A percentile compares a stretch with the other conserved stretches of the same genome.
Conservation (phyloP, 441 rosid species). For the Mallotus japonicus region DNA sequence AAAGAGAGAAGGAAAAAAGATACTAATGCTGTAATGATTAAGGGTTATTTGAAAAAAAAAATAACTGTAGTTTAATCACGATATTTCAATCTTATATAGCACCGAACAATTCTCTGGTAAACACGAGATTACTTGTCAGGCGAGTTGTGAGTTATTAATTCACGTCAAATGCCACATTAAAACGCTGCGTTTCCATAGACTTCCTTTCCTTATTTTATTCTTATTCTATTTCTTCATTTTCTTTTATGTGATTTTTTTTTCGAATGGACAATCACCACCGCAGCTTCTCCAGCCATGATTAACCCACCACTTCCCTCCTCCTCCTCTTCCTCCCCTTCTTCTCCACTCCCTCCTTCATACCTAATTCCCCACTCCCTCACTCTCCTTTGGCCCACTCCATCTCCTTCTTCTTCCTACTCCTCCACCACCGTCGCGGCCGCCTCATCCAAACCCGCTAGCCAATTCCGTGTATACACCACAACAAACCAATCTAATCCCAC, state of each 20-base stretch:
- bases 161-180: too few species aligned
- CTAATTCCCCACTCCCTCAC: slow-evolving; percentile 18
- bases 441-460: slow-evolving; percentile 27
- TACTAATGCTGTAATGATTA: slow-evolving; percentile 82
- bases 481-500: slow-evolving; percentile 37
- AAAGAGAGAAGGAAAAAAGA: slow-evolving; percentile 93
- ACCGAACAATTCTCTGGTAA: too few species aligned
- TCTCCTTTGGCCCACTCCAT: slow-evolving; percentile 15
- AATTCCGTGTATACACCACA: slow-evolving; percentile 25
- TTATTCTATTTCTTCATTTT: background rate
- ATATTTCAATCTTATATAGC: too few species aligned
- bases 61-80: too few species aligned
- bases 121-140: too few species aligned
- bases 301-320: slow-evolving; percentile 23
- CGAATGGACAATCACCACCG: slow-evolving; percentile 35
- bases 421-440: background rate
- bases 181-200: too few species aligned
- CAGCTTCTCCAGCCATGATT: slow-evolving; percentile 29
- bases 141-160: too few species aligned
- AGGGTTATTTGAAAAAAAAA: too few species aligned
- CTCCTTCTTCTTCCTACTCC: slow-evolving; percentile 24
- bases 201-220: background rate
- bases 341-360: slow-evolving; percentile 11
- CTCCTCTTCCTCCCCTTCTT: slow-evolving; percentile 11
- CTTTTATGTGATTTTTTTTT: background rate